These are phyloP conservation scores for Phytophthora cryptogea DNA, from an alignment of 352 stramenopile genomes.

Conservation along the genomic window DNA sequence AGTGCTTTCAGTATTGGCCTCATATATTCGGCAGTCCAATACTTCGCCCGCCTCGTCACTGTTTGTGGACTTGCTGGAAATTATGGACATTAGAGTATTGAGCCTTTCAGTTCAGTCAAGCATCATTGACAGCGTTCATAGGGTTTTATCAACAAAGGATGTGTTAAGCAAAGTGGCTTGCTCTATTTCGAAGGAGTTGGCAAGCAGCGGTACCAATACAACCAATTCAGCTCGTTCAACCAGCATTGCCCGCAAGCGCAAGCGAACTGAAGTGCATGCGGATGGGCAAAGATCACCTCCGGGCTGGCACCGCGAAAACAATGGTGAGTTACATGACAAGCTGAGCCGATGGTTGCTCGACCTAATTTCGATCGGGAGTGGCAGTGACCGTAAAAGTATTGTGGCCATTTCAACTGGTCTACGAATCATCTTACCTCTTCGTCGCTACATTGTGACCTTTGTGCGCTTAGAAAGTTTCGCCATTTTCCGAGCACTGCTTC, in stretches of 20 bases:
- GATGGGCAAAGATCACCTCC: background rate
- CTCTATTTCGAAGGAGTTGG: constrained; percentile 30
- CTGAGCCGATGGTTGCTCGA: constrained; percentile 48
- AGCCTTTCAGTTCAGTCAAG: constrained; percentile 20
- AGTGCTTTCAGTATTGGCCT: constrained; percentile 30
- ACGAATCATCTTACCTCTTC: constrained; percentile 56
- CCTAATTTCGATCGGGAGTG: constrained; percentile 45
- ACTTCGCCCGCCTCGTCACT: constrained; percentile 22
- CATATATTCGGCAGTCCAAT: constrained; percentile 31
- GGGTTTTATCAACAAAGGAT: constrained; percentile 27
- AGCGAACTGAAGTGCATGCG: constrained; percentile 22
- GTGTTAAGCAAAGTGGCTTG: constrained; percentile 31
- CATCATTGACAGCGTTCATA: constrained; percentile 31
- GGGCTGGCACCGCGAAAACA: constrained; percentile 15
- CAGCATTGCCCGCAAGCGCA: constrained; percentile 28
- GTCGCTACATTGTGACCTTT: constrained; percentile 41
- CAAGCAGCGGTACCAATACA: constrained; percentile 5
- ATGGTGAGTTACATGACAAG: constrained; percentile 31
- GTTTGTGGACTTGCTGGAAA: constrained; percentile 34
- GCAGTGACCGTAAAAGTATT: constrained; percentile 35
- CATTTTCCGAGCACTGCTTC: constrained; percentile 45
- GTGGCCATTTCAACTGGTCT: constrained; percentile 37
- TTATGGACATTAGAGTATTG: constrained; percentile 22
- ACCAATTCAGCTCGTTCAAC: constrained; percentile 14
- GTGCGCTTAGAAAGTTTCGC: constrained; percentile 43